Evolutionary conservation across 169 alveolate species (phyloP), one percentile per base, ranked within the genome.

Genomic region (Theileria orientalis): DNA sequence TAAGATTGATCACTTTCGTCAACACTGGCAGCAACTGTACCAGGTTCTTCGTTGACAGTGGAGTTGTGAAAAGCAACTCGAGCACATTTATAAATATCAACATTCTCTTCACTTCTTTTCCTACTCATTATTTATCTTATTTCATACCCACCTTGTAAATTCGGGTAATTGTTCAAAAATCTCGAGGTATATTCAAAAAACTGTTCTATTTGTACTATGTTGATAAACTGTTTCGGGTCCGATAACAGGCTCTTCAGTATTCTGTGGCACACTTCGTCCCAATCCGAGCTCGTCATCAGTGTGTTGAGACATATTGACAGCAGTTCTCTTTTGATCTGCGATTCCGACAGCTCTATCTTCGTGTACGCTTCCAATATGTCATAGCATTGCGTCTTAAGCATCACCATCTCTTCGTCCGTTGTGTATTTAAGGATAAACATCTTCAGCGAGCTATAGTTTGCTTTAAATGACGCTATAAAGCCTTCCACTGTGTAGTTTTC

Each of bases 11-110:
- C n/a, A 35, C 69, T 42, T 32, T 42, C 32, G 63, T 69, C 32
- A 69, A 23, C 41, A 33, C 44, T 21, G 86, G 86, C 29, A 76
- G 73, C 8, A 76, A 52, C 23, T 41, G 44, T 13, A 32, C 69
- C 57, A 76, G 62, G 60, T 56, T 44, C 77, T 49, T 76, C 7
- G 54, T 37, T 0, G 35, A 54, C 30, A 61, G 30, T 16, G 60
- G 44, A 16, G 49, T 52, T 13, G 27, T 57, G 32, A 69, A 23
- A 51, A 76, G 29, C 19, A 68, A 35, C 21, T 69, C 86, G 41
- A 76, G 52, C 25, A 69, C 30, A 11, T 7, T 46, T 13, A 74
- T 64, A 25, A 68, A 33, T 57, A 56, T 44, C 1, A 30, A 2
- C 40, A 76, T 33, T 21, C 74, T 51, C 30, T 41, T 14, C 7